Evolutionary conservation across 371 early-diverging fungal species (phyloP).

Genomic region (Nosema granulosis): DNA sequence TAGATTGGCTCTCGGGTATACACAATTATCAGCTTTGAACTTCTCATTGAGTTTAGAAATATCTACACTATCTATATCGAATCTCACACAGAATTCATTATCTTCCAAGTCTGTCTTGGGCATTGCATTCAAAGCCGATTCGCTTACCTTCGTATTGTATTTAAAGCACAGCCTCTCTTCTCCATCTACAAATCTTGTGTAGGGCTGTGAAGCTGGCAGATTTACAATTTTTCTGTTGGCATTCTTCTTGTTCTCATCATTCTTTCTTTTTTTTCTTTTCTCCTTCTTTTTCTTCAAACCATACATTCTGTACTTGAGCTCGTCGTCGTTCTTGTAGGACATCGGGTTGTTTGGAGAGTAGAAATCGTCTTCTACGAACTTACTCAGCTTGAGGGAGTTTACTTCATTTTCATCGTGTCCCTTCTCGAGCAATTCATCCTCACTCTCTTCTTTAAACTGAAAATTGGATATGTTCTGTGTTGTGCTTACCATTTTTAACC

Average conservation of each 20-base stretch:
- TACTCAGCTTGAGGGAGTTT: conserved; percentile 53
- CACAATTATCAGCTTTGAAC: conserved; percentile 74
- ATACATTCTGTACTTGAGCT: conserved; percentile 9
- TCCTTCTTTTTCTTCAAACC: conserved; percentile 62
- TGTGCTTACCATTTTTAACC: conserved; percentile 24
- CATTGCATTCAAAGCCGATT: conserved; percentile 61
- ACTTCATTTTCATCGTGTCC: conserved; percentile 51
- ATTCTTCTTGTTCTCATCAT: conserved; percentile 56
- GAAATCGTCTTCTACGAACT: conserved; percentile 55
- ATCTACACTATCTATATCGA: conserved; percentile 72
- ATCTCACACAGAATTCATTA: conserved; percentile 73
- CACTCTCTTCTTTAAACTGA: conserved; percentile 55
- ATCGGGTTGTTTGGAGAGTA: conserved; percentile 20
- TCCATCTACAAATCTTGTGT: conserved; percentile 65
- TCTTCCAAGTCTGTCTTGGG: conserved; percentile 65
- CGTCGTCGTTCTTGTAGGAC: conserved; percentile 39
- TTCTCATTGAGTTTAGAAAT: conserved; percentile 70
- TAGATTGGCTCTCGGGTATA: conserved; percentile 78
- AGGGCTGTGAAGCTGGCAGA: conserved; percentile 67
- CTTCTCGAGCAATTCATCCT: conserved; percentile 35
- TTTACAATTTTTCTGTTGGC: conserved; percentile 65
- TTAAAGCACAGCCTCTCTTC: conserved; percentile 68
- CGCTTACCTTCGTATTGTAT: conserved; percentile 68
- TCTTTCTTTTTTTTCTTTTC: conserved; percentile 56
- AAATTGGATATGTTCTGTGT: conserved; percentile 11